These are phyloP conservation scores for Abrus pulchellus DNA, from an alignment of 306 rosid species.

Conservation along the genomic window DNA sequence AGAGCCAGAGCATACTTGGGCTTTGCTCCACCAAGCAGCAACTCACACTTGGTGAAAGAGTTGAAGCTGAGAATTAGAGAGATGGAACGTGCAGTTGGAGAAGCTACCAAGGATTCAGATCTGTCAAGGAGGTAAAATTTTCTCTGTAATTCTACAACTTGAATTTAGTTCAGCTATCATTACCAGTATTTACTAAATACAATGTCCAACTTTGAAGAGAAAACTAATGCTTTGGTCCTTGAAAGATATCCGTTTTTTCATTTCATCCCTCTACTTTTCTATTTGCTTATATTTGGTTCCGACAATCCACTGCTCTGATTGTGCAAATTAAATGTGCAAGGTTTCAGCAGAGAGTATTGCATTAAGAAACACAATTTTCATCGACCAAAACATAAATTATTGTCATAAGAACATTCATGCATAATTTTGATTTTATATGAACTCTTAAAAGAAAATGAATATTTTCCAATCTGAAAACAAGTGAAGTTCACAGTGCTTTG, in stretches of 20 bases:
- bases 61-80: slow-evolving; percentile 82
- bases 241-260: slow-evolving; percentile 24
- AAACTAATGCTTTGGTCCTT: slow-evolving; percentile 23
- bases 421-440: slow-evolving; percentile 40
- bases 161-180: slow-evolving; percentile 35
- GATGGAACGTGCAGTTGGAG: slow-evolving; percentile 75
- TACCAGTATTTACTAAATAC: slow-evolving; percentile 31
- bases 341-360: slow-evolving; percentile 23
- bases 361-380: slow-evolving; percentile 1
- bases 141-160: slow-evolving; percentile 19
- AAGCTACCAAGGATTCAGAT: slow-evolving; percentile 73
- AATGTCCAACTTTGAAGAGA: slow-evolving; percentile 21
- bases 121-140: slow-evolving; percentile 77
- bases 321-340: slow-evolving; percentile 23
- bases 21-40: slow-evolving; percentile 74
- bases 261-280: slow-evolving; percentile 20
- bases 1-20: slow-evolving; percentile 84
- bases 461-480: slow-evolving; percentile 59
- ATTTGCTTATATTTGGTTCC: slow-evolving; percentile 23
- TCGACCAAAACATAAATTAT: slow-evolving; percentile 18
- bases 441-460: slow-evolving; percentile 31
- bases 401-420: slow-evolving; percentile 9
- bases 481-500: slow-evolving; percentile 84
- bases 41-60: slow-evolving; percentile 80
- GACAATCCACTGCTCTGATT: slow-evolving; percentile 17